These are phyloP conservation scores for Amniculicola lignicola DNA, from an alignment of 495 filamentous ascomycete genomes.

Conservation along the genomic window DNA sequence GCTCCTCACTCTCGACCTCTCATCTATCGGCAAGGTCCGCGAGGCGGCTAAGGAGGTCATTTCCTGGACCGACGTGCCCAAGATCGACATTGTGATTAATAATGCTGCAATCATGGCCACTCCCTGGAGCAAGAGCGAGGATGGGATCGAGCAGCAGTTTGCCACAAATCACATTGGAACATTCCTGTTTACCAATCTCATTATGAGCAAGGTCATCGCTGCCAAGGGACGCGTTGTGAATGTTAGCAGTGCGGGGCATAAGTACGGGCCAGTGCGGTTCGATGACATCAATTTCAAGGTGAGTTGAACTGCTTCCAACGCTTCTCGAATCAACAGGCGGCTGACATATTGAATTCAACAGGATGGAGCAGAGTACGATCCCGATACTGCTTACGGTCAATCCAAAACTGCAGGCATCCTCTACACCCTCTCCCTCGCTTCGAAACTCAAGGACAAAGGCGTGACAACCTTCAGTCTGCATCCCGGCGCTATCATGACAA, in stretches of 20 bases:
- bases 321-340: not conserved
- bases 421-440: conserved; percentile 5
- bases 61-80: conserved; percentile 30
- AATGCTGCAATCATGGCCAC: conserved; percentile 19
- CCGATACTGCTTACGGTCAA: conserved; percentile 19
- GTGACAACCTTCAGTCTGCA: conserved; percentile 20
- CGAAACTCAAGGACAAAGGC: conserved; percentile 8
- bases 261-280: conserved; percentile 17
- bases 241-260: conserved; percentile 16
- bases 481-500: conserved; percentile 17
- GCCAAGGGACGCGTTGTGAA: conserved; percentile 16
- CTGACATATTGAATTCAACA: not conserved
- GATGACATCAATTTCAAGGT: conserved; percentile 28
- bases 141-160: conserved; percentile 57
- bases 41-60: conserved; percentile 46
- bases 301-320: not conserved
- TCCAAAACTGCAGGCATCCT: conserved; percentile 28
- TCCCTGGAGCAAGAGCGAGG: not conserved
- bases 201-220: conserved; percentile 14
- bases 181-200: conserved; percentile 22
- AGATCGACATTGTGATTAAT: conserved; percentile 30
- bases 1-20: conserved; percentile 47
- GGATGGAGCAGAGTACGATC: conserved; percentile 17
- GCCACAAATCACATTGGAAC: conserved; percentile 38
- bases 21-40: conserved; percentile 45